Conservation (phyloP, 805 yeast species). For the Yarrowia deformans region DNA sequence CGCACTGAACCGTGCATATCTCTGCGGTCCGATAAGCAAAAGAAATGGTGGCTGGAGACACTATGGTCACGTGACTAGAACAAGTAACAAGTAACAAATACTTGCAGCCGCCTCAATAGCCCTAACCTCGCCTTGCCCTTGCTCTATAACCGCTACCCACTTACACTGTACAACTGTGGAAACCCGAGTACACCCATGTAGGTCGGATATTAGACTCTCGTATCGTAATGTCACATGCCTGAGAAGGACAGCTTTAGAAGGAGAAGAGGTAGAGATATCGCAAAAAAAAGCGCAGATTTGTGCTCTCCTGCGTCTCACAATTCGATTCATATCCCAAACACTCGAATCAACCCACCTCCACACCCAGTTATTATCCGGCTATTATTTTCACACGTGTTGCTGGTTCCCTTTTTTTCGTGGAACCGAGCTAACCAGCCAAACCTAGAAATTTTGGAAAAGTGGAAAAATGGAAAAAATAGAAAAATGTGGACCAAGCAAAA, state of each 20-base stretch:
- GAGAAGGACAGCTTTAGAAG: neutral
- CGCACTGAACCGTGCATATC: constrained; percentile 8
- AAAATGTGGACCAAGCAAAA: too few species aligned
- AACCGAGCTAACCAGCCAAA: neutral
- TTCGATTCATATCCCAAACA: neutral
- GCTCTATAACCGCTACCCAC: too few species aligned
- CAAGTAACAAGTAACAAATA: neutral
- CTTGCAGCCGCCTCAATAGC: too few species aligned
- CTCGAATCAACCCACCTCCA: neutral
- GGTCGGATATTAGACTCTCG: constrained; percentile 25
- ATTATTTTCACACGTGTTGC: constrained; percentile 26
- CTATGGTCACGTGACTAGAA: neutral
- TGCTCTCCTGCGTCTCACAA: neutral
- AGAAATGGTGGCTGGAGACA: neutral
- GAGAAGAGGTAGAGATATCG: too few species aligned
- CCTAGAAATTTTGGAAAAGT: too few species aligned
- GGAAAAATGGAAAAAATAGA: too few species aligned
- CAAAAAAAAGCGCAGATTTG: neutral
- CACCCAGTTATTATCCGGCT: neutral
- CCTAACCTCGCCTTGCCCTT: too few species aligned
- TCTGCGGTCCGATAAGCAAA: constrained; percentile 14
- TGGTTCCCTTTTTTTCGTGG: neutral
- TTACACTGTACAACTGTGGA: neutral
- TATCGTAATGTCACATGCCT: constrained; percentile 13
- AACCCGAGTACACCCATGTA: neutral